Conservation (phyloP, 2,329 filamentous ascomycete species). For the Monascus ruber region DNA sequence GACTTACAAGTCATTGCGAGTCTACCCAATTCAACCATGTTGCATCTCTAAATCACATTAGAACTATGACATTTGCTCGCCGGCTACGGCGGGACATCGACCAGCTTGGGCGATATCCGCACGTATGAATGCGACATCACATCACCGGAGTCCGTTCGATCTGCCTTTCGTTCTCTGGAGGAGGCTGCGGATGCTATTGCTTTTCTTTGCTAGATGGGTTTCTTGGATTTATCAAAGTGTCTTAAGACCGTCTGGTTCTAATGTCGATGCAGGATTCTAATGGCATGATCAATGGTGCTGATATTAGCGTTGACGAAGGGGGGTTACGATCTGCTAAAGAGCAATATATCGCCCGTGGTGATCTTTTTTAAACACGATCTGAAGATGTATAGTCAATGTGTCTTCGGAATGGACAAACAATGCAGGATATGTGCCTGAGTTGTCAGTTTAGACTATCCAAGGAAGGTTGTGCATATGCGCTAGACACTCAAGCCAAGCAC, state of each 20-base stretch:
- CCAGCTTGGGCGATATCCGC: slow-evolving; percentile 14
- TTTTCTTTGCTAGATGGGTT: slow-evolving; percentile 27
- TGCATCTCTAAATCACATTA: no score
- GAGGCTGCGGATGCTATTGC: slow-evolving; percentile 29
- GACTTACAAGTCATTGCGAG: no score
- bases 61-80: no score
- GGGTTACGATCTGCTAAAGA: slow-evolving; percentile 24
- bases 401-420: no score
- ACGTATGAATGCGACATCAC: slow-evolving; percentile 39
- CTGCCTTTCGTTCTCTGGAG: slow-evolving; percentile 28
- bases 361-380: no score
- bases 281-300: slow-evolving; percentile 32
- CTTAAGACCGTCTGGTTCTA: neutral
- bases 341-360: neutral
- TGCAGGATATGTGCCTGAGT: no score
- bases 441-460: no score
- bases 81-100: slow-evolving; percentile 16
- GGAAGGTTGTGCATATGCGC: no score
- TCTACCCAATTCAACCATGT: no score
- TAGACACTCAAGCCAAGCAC: slow-evolving; percentile 5
- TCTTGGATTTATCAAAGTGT: neutral
- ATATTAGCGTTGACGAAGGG: slow-evolving; percentile 30
- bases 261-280: slow-evolving; percentile 22
- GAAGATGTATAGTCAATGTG: no score
- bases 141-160: slow-evolving; percentile 34